These are phyloP conservation scores for Neurospora discreta DNA, from an alignment of 495 filamentous ascomycete species.

Conservation along the genomic window DNA sequence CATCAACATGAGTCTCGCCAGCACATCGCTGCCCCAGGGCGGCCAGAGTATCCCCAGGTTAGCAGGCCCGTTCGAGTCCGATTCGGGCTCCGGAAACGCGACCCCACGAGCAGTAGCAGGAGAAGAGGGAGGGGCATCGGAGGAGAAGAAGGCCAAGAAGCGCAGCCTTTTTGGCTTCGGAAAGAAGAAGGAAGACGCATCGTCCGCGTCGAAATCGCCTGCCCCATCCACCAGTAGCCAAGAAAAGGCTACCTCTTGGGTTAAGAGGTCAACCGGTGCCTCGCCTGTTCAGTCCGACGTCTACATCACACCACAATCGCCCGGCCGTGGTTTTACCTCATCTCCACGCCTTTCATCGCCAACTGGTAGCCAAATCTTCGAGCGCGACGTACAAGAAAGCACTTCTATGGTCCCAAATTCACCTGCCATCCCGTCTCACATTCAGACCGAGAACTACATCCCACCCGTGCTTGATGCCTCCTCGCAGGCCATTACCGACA, in stretches of 20 bases:
- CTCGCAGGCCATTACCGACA: conserved; percentile 78
- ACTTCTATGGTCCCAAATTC: conserved; percentile 49
- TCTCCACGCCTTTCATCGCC: conserved; percentile 54
- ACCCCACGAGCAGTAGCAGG: conserved; percentile 24
- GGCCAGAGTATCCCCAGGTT: conserved; percentile 13
- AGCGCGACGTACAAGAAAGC: conserved; percentile 83
- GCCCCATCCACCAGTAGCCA: conserved; percentile 11
- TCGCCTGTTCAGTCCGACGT: conserved; percentile 34
- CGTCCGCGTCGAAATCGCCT: conserved; percentile 27
- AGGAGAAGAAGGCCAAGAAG: conserved; percentile 38
- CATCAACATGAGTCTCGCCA: conserved; percentile 17
- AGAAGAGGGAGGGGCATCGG: conserved; percentile 3
- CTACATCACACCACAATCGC: conserved; percentile 37
- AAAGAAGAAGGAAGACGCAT: conserved; percentile 50
- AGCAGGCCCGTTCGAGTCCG: conserved; percentile 19
- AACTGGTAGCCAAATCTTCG: conserved; percentile 78
- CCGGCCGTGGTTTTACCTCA: conserved; percentile 41
- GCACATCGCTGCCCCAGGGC: conserved; percentile 10
- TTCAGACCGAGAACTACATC: conserved; percentile 85
- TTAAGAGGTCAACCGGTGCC: conserved; percentile 20
- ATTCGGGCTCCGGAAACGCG: conserved; percentile 22
- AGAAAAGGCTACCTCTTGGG: conserved; percentile 10
- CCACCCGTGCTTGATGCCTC: conserved; percentile 82
- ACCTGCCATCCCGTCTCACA: conserved; percentile 74
- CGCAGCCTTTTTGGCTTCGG: conserved; percentile 50